Evolutionary conservation across 345 rosid genomes (phyloP), one percentile per base, ranked within the genome.

Genomic region (Aurinia saxatilis): DNA sequence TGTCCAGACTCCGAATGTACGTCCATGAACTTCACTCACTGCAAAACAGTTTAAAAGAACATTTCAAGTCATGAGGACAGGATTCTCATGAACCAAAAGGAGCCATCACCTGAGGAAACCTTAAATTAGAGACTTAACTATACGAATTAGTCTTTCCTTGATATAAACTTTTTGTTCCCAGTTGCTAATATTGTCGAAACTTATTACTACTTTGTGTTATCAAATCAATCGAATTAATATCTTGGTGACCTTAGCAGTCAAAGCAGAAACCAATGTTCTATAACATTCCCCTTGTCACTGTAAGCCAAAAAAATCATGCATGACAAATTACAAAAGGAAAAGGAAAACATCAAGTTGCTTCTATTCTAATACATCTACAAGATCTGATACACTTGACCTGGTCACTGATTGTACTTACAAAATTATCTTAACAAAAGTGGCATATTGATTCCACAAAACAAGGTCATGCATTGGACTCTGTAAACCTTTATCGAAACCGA

Each of bases 1-100:
- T 1, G 98, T 92, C 98, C 98, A 92, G 55, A 90, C 88, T 72
- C 96, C 97, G 59, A 89, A 92, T 39, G 95, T 92, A 71, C 97
- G 84, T 67, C 98, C 96, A 71, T 92, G 98, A 73, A 92, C 91
- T 63, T 90, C 97, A 77, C 83, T 85, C 96, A 92, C 98, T 89
- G 79, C 71, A 82, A 30, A 50, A 23, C 45, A 68, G 17, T 63
- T 29, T 10, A 38, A 35, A 36, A 7, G 10, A 60, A 52, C 34
- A 45, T 25, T 5, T 39, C 17, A 47, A 36, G 13, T 15, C 57
- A 31, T 23, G 13, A 51, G 23, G 21, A 60, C 10, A 16, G 3
- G 50, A 30, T 35, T 13, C 19, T 27, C 27, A 23, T 35, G 27
- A 51, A 42, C 60, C 34, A 6, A 6, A 14, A 57, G 37, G 49